phyloP scores from a whole-genome alignment of 495 filamentous ascomycete species.

The Lasiosphaeria hispida region DNA sequence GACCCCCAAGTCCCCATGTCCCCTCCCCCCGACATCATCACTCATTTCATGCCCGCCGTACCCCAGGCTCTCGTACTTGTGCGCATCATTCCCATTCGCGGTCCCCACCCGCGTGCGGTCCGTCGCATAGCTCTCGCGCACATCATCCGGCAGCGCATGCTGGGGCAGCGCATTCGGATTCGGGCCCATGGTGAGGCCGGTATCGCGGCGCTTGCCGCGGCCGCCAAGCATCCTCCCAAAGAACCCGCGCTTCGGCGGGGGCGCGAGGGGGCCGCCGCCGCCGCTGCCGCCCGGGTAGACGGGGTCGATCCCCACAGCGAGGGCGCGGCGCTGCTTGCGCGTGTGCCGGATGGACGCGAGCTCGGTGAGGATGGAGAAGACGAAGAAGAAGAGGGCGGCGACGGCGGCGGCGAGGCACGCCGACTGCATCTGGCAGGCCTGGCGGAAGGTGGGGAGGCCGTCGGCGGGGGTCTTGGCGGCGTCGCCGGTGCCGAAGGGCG shows the following conservation, averaged over 20 bases:
- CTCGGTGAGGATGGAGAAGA: constrained; percentile 63
- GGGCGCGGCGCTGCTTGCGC: constrained; percentile 65
- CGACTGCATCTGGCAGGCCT: constrained; percentile 68
- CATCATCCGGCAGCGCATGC: constrained; percentile 40
- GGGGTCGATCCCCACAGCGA: constrained; percentile 66
- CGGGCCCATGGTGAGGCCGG: neutral
- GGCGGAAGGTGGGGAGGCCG: constrained; percentile 49
- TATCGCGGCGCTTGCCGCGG: constrained; percentile 5
- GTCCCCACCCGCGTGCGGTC: constrained; percentile 37
- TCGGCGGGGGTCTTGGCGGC: constrained; percentile 39
- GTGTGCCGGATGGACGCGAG: constrained; percentile 64
- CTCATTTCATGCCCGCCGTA: neutral
- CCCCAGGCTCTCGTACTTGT: constrained; percentile 15
- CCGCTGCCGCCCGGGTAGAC: constrained; percentile 60
- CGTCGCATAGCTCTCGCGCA: constrained; percentile 41
- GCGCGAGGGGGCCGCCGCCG: constrained; percentile 28
- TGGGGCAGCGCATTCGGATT: constrained; percentile 36
- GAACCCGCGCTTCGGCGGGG: constrained; percentile 11
- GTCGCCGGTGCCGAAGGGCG: constrained; percentile 62
- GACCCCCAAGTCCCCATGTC: neutral
- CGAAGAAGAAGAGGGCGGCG: constrained; percentile 70
- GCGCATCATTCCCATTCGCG: neutral
- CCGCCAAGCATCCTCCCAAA: constrained; percentile 35
- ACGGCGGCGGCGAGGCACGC: constrained; percentile 75
- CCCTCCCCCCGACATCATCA: neutral